Conservation (phyloP, 192 early-diverging fungal genomes). For the Backusella tarrabulga region DNA sequence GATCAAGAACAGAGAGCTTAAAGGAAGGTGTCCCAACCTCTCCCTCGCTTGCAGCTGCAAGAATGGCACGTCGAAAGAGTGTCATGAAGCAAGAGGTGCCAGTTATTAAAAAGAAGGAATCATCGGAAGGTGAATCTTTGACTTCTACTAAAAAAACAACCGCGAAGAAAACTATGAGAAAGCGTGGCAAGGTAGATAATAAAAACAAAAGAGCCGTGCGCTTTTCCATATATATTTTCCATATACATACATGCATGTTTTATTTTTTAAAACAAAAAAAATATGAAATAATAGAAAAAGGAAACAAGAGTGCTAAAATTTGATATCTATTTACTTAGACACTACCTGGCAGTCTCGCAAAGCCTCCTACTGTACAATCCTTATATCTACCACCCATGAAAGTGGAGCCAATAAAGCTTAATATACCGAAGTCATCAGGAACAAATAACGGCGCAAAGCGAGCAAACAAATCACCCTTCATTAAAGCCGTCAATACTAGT, state of each 20-base stretch:
- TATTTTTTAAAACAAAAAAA: neutral
- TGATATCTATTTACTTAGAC: slow-evolving; percentile 16
- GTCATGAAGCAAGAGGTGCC: neutral
- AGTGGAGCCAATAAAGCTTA: slow-evolving; percentile 31
- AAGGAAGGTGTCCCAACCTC: slow-evolving; percentile 29
- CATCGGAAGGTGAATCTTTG: neutral
- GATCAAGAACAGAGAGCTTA: slow-evolving; percentile 25
- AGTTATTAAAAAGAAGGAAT: neutral
- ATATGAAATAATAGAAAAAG: neutral
- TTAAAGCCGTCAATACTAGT: neutral
- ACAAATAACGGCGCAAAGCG: neutral
- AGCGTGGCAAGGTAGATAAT: slow-evolving; percentile 31
- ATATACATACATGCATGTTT: neutral
- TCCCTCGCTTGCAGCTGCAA: slow-evolving; percentile 16
- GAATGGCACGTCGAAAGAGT: slow-evolving; percentile 11
- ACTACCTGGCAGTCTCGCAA: slow-evolving; percentile 29
- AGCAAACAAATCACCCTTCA: neutral
- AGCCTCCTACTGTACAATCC: slow-evolving; percentile 22
- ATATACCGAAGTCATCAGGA: slow-evolving; percentile 12
- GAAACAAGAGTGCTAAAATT: neutral
- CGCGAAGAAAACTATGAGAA: slow-evolving; percentile 10
- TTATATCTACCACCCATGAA: slow-evolving; percentile 34
- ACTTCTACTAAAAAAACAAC: neutral
- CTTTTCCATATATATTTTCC: neutral
- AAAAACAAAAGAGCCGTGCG: neutral